phyloP scores from a whole-genome alignment of 1,139 yeast genomes.

The Nakaseomyces glabratus region DNA sequence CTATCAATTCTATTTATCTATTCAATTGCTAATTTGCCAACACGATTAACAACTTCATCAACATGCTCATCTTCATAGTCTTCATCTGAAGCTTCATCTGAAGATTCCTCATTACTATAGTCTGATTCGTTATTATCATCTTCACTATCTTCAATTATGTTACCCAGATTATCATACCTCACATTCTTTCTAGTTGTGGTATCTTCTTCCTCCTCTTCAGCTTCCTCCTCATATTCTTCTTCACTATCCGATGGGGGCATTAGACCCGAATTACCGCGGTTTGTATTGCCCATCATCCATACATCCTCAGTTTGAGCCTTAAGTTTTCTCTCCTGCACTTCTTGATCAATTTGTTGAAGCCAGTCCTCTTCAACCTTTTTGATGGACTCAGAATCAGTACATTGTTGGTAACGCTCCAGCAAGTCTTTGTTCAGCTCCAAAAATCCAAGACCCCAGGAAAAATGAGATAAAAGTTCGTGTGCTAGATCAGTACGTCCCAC shows the following conservation, averaged over 20 bases:
- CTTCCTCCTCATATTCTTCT: constrained; percentile 23
- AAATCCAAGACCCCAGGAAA: constrained; percentile 90
- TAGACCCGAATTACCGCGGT: constrained; percentile 32
- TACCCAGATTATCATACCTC: constrained; percentile 25
- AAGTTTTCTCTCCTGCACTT: constrained; percentile 54
- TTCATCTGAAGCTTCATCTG: constrained; percentile 2
- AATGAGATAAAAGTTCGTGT: constrained; percentile 57
- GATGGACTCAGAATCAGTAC: constrained; percentile 75
- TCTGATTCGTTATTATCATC: constrained; percentile 17
- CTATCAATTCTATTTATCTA: too few relatives aligned
- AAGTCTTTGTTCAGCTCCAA: constrained; percentile 75
- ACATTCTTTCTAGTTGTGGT: constrained; percentile 26
- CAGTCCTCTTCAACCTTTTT: constrained; percentile 66
- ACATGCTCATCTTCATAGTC: constrained; percentile 8
- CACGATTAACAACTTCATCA: too few relatives aligned
- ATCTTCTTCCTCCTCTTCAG: constrained; percentile 20
- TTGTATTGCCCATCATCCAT: constrained; percentile 75
- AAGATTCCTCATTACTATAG: constrained; percentile 11
- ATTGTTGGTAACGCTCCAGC: constrained; percentile 60
- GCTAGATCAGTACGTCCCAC: constrained; percentile 94
- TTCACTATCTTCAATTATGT: constrained; percentile 20
- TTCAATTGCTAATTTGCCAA: too few relatives aligned
- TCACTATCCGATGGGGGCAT: constrained; percentile 21
- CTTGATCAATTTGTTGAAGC: constrained; percentile 60
- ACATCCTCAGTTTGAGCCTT: constrained; percentile 46